These are phyloP conservation scores for Teunomyces lycoperdinae DNA, from an alignment of 805 yeast genomes.

Conservation along the genomic window DNA sequence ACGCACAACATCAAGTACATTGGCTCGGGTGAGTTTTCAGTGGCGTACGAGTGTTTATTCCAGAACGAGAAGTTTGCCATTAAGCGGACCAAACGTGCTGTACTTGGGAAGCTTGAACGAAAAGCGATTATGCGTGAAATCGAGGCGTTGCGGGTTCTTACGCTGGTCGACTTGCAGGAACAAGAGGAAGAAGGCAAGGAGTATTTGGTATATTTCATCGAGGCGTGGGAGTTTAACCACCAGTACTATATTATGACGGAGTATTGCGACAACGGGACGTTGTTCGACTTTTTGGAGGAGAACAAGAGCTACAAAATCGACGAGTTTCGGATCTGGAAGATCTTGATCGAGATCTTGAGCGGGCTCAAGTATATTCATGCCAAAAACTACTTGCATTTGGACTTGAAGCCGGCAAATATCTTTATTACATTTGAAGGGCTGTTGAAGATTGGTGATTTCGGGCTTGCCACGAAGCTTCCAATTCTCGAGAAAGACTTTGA, in stretches of 20 bases:
- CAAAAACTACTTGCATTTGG: slow-evolving; percentile 75
- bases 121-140: slow-evolving; percentile 71
- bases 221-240: slow-evolving; percentile 79
- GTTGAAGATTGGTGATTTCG: slow-evolving; percentile 94
- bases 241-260: slow-evolving; percentile 91
- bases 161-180: slow-evolving; percentile 29
- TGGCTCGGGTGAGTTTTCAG: slow-evolving; percentile 87
- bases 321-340: slow-evolving; percentile 98
- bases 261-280: slow-evolving; percentile 89
- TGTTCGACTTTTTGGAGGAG: slow-evolving; percentile 76
- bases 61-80: slow-evolving; percentile 76
- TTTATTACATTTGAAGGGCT: slow-evolving; percentile 93
- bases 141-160: slow-evolving; percentile 53
- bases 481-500: slow-evolving; percentile 65
- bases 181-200: slow-evolving; percentile 65
- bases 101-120: slow-evolving; percentile 50
- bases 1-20: slow-evolving; percentile 57
- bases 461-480: slow-evolving; percentile 84
- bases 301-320: slow-evolving; percentile 75
- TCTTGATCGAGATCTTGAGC: slow-evolving; percentile 73
- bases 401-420: slow-evolving; percentile 92
- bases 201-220: slow-evolving; percentile 72
- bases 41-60: slow-evolving; percentile 78
- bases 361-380: slow-evolving; percentile 82
- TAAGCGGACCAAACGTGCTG: slow-evolving; percentile 73